These are phyloP conservation scores for Venturia effusa DNA, from an alignment of 2,329 filamentous ascomycete genomes.

Conservation along the genomic window DNA sequence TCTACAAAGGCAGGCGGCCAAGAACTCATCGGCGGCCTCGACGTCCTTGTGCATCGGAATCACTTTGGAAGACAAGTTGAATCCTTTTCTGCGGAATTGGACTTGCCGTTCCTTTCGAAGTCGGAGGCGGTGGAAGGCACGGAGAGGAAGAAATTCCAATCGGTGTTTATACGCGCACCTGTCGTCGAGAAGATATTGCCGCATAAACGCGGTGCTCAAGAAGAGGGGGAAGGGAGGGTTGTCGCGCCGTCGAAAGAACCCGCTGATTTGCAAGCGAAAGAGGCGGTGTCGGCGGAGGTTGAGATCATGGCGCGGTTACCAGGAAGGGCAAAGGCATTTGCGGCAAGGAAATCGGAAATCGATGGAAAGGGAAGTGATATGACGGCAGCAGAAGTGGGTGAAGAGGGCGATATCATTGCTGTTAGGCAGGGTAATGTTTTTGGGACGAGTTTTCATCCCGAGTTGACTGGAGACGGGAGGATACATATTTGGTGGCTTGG, in stretches of 20 bases:
- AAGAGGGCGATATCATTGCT: conserved; percentile 70
- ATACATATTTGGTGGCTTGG: conserved; percentile 92
- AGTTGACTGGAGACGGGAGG: conserved; percentile 75
- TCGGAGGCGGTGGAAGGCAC: conserved; percentile 17
- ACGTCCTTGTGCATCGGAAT: conserved; percentile 84
- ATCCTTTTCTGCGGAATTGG: conserved; percentile 69
- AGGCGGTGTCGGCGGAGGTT: conserved; percentile 37
- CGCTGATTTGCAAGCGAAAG: conserved; percentile 33
- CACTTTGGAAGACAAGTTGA: conserved; percentile 92
- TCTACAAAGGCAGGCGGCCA: conserved; percentile 69
- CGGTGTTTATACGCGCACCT: conserved; percentile 88
- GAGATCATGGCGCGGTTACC: conserved; percentile 49
- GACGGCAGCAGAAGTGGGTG: conserved; percentile 34
- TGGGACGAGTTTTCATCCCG: conserved; percentile 91
- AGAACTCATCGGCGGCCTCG: conserved; percentile 82
- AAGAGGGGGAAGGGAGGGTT: conserved; percentile 36
- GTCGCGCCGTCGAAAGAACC: conserved; percentile 45
- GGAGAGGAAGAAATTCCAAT: conserved; percentile 50
- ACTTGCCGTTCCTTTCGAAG: conserved; percentile 55
- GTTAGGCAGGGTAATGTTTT: conserved; percentile 86
- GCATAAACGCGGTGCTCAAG: conserved; percentile 36
- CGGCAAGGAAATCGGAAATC: conserved; percentile 13
- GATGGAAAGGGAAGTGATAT: conserved; percentile 28
- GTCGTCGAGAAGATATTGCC: conserved; percentile 75
- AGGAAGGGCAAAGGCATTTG: conserved; percentile 38